These are phyloP conservation scores for Neurospora cerealis DNA, from an alignment of 495 filamentous ascomycete genomes.

Conservation along the genomic window DNA sequence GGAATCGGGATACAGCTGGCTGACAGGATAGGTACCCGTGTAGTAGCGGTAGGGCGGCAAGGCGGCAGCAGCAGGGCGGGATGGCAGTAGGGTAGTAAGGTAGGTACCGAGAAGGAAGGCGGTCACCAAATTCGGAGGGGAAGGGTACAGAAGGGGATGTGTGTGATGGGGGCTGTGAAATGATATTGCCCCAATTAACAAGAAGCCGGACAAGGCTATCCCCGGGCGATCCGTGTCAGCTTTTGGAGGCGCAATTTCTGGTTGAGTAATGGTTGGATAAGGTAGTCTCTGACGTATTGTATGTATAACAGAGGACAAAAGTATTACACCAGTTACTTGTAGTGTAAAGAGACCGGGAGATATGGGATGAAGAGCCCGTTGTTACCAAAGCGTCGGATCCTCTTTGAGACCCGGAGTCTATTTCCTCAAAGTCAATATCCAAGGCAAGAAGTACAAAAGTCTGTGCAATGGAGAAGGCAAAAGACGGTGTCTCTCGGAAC, in stretches of 20 bases:
- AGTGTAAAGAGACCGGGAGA: not conserved
- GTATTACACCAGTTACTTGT: not conserved
- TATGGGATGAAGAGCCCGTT: not conserved
- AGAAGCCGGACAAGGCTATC: not conserved
- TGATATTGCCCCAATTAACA: not conserved
- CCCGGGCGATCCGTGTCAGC: not conserved
- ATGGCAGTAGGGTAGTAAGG: not conserved
- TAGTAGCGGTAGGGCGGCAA: not conserved
- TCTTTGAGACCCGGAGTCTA: not conserved
- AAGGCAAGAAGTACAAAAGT: not conserved
- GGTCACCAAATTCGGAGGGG: not conserved
- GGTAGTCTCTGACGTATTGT: not conserved
- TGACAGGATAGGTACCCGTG: not conserved
- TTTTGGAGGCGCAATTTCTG: not conserved
- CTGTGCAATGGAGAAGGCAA: not conserved
- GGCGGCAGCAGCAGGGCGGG: not conserved
- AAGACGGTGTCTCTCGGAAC: not conserved
- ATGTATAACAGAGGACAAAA: not conserved
- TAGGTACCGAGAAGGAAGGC: not conserved
- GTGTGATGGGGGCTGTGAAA: not conserved
- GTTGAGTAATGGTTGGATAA: not conserved
- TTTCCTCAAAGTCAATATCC: not conserved
- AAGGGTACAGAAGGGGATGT: not conserved
- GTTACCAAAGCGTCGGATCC: not conserved
- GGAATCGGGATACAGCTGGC: not conserved